Evolutionary conservation across 345 rosid species (phyloP), one percentile per base, ranked within the genome.

Genomic region (Balakata baccata): DNA sequence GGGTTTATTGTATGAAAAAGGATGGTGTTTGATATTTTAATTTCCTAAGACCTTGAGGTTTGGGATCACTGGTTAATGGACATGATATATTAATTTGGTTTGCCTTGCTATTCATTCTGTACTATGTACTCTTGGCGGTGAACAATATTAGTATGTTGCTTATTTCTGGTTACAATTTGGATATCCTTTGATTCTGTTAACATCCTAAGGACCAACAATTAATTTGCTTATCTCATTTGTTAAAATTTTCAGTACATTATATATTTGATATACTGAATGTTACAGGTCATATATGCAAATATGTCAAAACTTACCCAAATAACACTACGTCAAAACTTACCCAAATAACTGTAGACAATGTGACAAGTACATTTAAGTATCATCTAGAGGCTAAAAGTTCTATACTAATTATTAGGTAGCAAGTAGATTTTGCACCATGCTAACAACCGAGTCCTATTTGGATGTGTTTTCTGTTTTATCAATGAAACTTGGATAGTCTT

Each of bases 111-210:
- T 41, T 64, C 51, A 46, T 23, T 64, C 22, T 22, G 18, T 4
- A 18, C 9, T 18, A 4, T 64, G 13, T n/a, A 10, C 5, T 29
- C 64, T 59, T 64, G 22, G 16, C 49, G 41, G 29, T 64, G 20
- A 43, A 25, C 4, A 59, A 25, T 29, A 18, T n/a, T 41, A 64
- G 23, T 43, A 18, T 13, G 38, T 59, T 22, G 20, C 47, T 41
- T 18, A 49, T 18, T 46, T 66, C 54, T 66, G 52, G 54, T 66
- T 43, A 7, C 23, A 16, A 64, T 64, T 64, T 64, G 51, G 51
- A 66, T 46, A 29, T 2, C 34, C 34, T 29, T 29, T 29, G 34
- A 29, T 29, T 29, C 20, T 65, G 14, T 2, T n/a, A 39, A 37
- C 6, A 6, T 23, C 49, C 4, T 45, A 43, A 20, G 51, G 34